Conservation (phyloP, 169 alveolate species). For the Fabrea salina region DNA sequence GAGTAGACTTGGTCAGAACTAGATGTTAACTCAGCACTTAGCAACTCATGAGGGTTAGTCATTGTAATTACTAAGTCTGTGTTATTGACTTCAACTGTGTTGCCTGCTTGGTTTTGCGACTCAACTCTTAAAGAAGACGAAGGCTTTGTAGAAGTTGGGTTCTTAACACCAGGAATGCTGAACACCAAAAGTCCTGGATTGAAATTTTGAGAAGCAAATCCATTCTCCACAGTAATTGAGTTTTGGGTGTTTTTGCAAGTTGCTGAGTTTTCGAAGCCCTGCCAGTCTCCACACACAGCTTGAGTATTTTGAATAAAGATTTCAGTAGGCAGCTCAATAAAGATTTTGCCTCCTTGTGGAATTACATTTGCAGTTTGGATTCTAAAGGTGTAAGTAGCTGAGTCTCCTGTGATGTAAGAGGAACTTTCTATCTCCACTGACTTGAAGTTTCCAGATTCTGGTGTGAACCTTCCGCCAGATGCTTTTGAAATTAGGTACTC, state of each 20-base stretch:
- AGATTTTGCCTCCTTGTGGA: background rate
- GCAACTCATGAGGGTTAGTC: background rate
- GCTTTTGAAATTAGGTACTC: background rate
- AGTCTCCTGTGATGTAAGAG: background rate
- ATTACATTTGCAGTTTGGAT: background rate
- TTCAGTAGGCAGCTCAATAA: background rate
- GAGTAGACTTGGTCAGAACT: no score
- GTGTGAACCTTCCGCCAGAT: background rate
- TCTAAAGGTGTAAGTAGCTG: background rate
- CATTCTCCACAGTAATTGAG: background rate
- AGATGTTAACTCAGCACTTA: no score
- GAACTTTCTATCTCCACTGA: background rate
- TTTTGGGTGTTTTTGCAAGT: background rate
- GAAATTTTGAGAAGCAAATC: background rate
- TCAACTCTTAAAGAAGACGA: background rate
- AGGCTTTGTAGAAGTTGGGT: conserved; percentile 5
- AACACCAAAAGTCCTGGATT: background rate
- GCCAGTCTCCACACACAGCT: background rate
- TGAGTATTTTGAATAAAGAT: background rate
- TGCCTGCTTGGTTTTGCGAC: background rate
- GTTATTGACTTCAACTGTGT: background rate
- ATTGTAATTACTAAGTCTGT: background rate
- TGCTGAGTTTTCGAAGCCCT: conserved; percentile 5
- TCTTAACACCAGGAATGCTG: background rate
- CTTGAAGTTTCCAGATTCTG: background rate